Evolutionary conservation across 2,329 filamentous ascomycete species (phyloP).

Genomic region (Torrubiella hemipterigena): DNA sequence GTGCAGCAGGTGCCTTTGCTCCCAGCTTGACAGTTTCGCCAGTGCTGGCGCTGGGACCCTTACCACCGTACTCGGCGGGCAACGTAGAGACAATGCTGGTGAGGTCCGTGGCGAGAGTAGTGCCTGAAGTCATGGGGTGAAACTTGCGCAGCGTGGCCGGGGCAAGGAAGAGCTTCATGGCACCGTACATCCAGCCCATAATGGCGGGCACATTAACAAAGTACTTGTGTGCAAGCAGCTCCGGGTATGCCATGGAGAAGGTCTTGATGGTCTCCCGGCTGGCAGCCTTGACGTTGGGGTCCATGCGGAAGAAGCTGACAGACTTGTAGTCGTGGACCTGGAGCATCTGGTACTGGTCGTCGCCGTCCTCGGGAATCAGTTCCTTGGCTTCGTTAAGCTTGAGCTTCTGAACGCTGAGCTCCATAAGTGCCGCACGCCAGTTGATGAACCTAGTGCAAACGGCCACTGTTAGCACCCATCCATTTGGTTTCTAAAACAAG

Average conservation of each 20-base stretch:
- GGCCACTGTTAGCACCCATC: too few species aligned
- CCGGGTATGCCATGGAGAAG: slow-evolving; percentile 76
- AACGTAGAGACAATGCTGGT: slow-evolving; percentile 48
- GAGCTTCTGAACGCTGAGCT: slow-evolving; percentile 66
- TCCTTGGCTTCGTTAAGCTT: slow-evolving; percentile 55
- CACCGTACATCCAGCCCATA: slow-evolving; percentile 77
- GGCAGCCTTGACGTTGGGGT: slow-evolving; percentile 62
- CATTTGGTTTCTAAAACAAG: too few species aligned
- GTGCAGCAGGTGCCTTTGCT: slow-evolving; percentile 4
- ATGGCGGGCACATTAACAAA: slow-evolving; percentile 87
- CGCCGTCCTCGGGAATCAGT: slow-evolving; percentile 59
- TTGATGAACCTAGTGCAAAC: slow-evolving; percentile 71
- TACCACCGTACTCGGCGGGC: slow-evolving; percentile 70
- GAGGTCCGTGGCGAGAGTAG: slow-evolving; percentile 51
- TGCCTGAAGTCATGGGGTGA: slow-evolving; percentile 65
- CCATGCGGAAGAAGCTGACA: slow-evolving; percentile 75
- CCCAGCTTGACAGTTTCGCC: slow-evolving; percentile 19
- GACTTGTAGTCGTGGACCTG: slow-evolving; percentile 91
- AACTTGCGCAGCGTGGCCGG: slow-evolving; percentile 68
- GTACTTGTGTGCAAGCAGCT: slow-evolving; percentile 76
- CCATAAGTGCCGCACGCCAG: slow-evolving; percentile 88
- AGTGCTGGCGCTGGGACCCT: slow-evolving; percentile 34
- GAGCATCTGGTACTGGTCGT: slow-evolving; percentile 80
- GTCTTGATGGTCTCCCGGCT: slow-evolving; percentile 71
- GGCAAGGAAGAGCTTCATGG: slow-evolving; percentile 65